Conservation (phyloP, 169 alveolate species). For the Plasmodium gonderi region DNA sequence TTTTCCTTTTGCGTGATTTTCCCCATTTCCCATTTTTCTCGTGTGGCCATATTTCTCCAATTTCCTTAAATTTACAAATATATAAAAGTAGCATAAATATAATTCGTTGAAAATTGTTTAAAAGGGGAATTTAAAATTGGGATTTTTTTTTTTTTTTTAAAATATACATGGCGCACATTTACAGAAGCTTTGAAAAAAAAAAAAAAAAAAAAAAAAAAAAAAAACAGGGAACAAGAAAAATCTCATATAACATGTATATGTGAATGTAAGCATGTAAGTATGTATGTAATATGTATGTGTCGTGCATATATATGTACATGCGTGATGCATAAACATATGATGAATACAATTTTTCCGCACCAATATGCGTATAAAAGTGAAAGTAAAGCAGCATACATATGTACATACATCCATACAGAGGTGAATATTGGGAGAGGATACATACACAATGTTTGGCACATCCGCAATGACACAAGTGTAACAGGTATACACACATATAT, state of each 20-base stretch:
- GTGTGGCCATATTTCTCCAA: neutral
- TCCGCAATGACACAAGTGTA: neutral
- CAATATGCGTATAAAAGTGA: neutral
- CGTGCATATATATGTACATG: neutral
- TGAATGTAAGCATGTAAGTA: too few relatives aligned
- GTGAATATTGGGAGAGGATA: neutral
- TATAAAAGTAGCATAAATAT: constrained; percentile 35
- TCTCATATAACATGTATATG: neutral
- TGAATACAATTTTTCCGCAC: neutral
- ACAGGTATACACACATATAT: neutral
- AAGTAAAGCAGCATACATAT: neutral
- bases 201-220: constrained; percentile 1
- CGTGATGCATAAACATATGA: neutral
- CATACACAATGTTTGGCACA: neutral
- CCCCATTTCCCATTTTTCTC: neutral
- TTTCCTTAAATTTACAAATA: neutral
- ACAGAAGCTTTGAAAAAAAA: constrained; percentile 46
- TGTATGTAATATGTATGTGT: neutral
- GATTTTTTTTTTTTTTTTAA: constrained; percentile 48
- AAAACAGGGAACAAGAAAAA: constrained; percentile 13
- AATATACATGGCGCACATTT: constrained; percentile 72
- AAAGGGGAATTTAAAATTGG: constrained; percentile 46
- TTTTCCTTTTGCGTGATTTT: constrained; percentile 11
- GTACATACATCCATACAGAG: neutral
- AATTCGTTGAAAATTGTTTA: constrained; percentile 55